Conservation (phyloP, 768 basidiomycete genomes). For the Sistotremastrum niveocremeum region DNA sequence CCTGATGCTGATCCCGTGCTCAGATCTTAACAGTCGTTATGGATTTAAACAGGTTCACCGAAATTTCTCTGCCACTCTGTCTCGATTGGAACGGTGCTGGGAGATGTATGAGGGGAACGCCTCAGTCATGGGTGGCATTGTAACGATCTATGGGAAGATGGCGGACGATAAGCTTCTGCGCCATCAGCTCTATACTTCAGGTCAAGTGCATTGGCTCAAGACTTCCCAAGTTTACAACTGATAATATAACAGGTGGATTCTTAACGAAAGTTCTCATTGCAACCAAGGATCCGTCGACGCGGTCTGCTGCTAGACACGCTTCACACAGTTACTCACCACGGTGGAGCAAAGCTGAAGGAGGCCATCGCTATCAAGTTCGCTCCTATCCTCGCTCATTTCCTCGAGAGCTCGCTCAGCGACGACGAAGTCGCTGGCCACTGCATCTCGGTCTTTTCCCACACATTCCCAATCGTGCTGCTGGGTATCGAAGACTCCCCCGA, state of each 20-base stretch:
- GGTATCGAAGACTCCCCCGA: constrained; percentile 11
- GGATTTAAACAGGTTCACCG: too few species aligned
- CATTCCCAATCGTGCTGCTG: constrained; percentile 30
- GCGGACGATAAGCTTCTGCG: too few species aligned
- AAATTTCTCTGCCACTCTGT: too few species aligned
- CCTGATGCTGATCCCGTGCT: too few species aligned
- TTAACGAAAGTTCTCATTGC: constrained; percentile 44
- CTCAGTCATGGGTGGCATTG: too few species aligned
- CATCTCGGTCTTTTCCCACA: constrained; percentile 40
- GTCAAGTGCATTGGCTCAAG: too few species aligned
- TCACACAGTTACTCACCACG: constrained; percentile 48
- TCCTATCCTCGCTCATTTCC: constrained; percentile 27
- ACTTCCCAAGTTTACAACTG: too few species aligned
- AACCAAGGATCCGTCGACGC: constrained; percentile 31
- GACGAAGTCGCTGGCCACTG: constrained; percentile 33
- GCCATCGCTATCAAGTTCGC: constrained; percentile 35
- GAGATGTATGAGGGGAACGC: too few species aligned
- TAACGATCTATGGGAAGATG: too few species aligned
- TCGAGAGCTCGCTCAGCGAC: constrained; percentile 30
- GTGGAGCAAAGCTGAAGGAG: constrained; percentile 33
- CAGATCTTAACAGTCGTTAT: too few species aligned
- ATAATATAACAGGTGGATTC: constrained; percentile 26
- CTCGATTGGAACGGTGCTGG: too few species aligned
- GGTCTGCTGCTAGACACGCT: constrained; percentile 44
- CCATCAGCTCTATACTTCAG: too few species aligned